Evolutionary conservation across 768 basidiomycete species (phyloP).

Genomic region (Cyclocybe cylindracea): DNA sequence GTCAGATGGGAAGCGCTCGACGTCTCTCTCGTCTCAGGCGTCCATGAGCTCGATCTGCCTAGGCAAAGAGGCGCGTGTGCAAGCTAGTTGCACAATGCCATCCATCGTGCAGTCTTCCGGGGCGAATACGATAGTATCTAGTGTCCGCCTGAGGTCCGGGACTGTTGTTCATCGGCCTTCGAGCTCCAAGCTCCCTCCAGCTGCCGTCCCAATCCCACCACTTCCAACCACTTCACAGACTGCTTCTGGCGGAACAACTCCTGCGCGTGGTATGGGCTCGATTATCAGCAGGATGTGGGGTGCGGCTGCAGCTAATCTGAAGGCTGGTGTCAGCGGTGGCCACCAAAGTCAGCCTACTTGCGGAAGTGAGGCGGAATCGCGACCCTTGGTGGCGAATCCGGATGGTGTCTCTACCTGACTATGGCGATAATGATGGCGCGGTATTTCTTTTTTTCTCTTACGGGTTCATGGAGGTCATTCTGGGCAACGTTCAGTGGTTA

Average conservation of each 20-base stretch:
- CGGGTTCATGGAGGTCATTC: background rate
- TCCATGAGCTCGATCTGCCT: constrained; percentile 12
- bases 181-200: constrained; percentile 1
- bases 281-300: constrained; percentile 81
- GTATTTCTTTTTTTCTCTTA: background rate
- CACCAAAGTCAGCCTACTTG: constrained; percentile 14
- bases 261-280: constrained; percentile 35
- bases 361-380: constrained; percentile 9
- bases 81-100: constrained; percentile 34
- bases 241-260: constrained; percentile 2
- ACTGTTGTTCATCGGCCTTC: constrained; percentile 18
- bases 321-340: constrained; percentile 17
- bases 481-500: background rate
- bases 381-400: constrained; percentile 8
- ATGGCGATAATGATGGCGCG: background rate
- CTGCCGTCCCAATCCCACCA: background rate
- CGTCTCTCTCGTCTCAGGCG: constrained; percentile 21
- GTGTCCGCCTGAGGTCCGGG: constrained; percentile 17
- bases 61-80: constrained; percentile 19
- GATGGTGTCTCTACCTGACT: background rate
- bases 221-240: constrained; percentile 1
- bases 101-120: constrained; percentile 17
- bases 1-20: constrained; percentile 13
- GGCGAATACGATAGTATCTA: constrained; percentile 1
- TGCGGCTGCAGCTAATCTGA: constrained; percentile 41